Conservation (phyloP, 352 stramenopile species). For the Phytophthora tentaculata region DNA sequence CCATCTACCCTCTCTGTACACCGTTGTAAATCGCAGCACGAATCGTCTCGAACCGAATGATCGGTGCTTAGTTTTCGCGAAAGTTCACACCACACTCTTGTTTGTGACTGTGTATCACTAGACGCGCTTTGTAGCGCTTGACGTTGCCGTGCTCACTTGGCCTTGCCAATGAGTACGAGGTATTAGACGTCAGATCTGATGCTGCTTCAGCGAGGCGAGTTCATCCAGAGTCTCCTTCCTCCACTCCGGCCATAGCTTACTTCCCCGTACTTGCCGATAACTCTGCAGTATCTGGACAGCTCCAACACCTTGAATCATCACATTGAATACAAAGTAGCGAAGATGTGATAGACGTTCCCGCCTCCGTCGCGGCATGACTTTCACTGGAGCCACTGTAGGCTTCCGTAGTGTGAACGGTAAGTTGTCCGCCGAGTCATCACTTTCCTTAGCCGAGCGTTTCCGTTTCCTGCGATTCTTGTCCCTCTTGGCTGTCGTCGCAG, state of each 20-base stretch:
- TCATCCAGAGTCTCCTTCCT: conserved; percentile 1
- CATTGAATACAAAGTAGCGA: conserved; percentile 6
- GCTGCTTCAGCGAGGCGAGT: background rate
- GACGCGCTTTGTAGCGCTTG: conserved; percentile 19
- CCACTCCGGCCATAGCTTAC: background rate
- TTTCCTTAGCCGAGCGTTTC: no score
- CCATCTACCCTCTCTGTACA: conserved; percentile 3
- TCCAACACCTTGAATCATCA: background rate
- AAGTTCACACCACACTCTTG: conserved; percentile 28
- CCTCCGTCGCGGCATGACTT: conserved; percentile 2
- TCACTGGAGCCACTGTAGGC: no score
- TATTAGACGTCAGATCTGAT: conserved; percentile 10
- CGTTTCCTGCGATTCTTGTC: no score
- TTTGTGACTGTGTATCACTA: conserved; percentile 26
- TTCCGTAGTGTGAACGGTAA: no score
- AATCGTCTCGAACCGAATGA: conserved; percentile 29
- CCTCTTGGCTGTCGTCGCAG: no score
- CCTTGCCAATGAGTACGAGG: background rate
- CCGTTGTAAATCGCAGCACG: conserved; percentile 20
- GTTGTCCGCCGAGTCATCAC: no score
- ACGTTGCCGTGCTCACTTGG: conserved; percentile 11
- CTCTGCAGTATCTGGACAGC: background rate
- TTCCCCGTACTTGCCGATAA: background rate
- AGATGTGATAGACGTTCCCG: conserved; percentile 8
- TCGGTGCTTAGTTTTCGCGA: conserved; percentile 18